Evolutionary conservation across 1,284 basidiomycete genomes (phyloP), one percentile per base, ranked within the genome.

Genomic region (Thelephora terrestris): DNA sequence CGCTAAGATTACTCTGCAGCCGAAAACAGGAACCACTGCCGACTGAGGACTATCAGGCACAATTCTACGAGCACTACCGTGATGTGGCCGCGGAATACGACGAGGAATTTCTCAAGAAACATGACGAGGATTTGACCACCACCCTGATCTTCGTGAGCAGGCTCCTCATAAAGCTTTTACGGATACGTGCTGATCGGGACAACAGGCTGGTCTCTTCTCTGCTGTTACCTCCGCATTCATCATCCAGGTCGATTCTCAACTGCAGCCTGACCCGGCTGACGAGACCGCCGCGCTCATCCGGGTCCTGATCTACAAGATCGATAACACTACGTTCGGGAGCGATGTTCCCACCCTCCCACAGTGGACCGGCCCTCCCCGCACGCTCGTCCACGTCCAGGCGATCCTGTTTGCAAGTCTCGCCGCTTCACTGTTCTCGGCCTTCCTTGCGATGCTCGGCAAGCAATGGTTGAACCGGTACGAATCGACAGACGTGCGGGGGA

Each of bases 211-310:
- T 34, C 45, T 52, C 2, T 50, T 52, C 39, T 52, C 51, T 2
- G 49, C 48, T 9, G 48, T 52, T 7, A 24, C 49, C 16, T 46
- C 51, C 4, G 51, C 51, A 20, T 52, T 52, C 37, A 38, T 50
- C 12, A 43, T 50, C 17, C 40, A 50, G n/a, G 29, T 46, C 17
- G 47, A 47, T 29, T 40, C 36, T 3, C 21, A 38, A 40, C 25
- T 52, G 10, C 51, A 52, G 45, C 29, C 40, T 14, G 39, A 50
- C 43, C 20, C n/a, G 3, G 20, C 24, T 12, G 27, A 52, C n/a
- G 38, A 29, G 10, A 47, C 29, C 18, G 34, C 20, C 10, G 46
- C 37, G 16, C 24, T 47, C 18, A 32, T 47, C 46, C 34, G 25
- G 32, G 18, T 47, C 32, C 17, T 47, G 21, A 23, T 37, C 18